Conservation (phyloP, 495 filamentous ascomycete genomes). For the Articulospora tetracladia region DNA sequence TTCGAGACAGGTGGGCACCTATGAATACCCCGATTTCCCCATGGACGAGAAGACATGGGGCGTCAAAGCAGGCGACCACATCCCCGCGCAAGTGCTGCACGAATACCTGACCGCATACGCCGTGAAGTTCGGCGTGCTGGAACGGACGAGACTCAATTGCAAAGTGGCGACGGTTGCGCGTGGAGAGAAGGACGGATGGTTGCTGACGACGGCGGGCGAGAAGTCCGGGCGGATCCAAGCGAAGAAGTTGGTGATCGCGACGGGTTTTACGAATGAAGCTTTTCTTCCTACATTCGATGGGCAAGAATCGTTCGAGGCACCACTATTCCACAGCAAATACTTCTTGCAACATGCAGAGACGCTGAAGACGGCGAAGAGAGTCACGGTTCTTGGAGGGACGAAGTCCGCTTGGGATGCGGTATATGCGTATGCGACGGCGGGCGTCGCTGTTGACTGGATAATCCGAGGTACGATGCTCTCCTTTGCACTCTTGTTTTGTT, state of each 20-base stretch:
- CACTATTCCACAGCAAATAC: conserved; percentile 62
- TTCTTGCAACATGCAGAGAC: conserved; percentile 40
- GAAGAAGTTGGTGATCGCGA: conserved; percentile 64
- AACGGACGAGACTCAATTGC: neutral
- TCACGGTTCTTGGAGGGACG: conserved; percentile 65
- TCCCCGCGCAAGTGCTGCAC: conserved; percentile 63
- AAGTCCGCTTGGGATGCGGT: conserved; percentile 79
- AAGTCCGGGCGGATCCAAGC: conserved; percentile 31
- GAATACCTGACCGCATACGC: conserved; percentile 63
- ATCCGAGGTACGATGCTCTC: conserved; percentile 50
- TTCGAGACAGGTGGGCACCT: conserved; percentile 43
- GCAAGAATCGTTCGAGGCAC: conserved; percentile 45
- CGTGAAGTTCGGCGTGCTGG: conserved; percentile 49
- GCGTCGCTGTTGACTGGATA: conserved; percentile 70
- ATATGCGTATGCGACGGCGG: conserved; percentile 61
- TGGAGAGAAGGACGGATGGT: neutral
- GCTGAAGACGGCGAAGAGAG: conserved; percentile 26
- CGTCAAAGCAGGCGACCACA: conserved; percentile 58
- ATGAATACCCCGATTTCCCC: conserved; percentile 70
- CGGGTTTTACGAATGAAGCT: conserved; percentile 63
- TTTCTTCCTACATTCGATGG: conserved; percentile 49
- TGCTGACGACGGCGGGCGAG: neutral
- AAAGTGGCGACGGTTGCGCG: neutral
- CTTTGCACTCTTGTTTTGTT: neutral
- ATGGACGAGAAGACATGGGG: conserved; percentile 58